Conservation (phyloP, 371 early-diverging fungal species). For the Mortierella sp. region DNA sequence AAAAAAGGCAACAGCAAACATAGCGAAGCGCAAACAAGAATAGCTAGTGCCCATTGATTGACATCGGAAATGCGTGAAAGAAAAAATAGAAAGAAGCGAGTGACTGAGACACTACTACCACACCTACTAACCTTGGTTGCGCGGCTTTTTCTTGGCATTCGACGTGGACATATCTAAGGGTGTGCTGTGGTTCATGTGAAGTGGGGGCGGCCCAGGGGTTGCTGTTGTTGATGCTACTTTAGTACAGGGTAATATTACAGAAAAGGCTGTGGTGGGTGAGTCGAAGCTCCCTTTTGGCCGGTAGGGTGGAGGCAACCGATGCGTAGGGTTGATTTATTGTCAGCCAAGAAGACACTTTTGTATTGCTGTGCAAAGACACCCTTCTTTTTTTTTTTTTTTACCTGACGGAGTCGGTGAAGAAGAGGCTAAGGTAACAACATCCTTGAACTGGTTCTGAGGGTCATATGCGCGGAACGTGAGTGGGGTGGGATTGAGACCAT, state of each 20-base stretch:
- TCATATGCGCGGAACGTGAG: conserved; percentile 38
- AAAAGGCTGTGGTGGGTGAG: background rate
- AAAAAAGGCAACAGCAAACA: background rate
- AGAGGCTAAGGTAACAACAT: background rate
- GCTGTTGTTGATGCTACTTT: conserved; percentile 8
- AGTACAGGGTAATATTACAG: background rate
- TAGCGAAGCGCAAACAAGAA: conserved; percentile 6
- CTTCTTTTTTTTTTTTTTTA: background rate
- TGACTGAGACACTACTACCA: background rate
- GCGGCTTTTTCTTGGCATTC: conserved; percentile 47
- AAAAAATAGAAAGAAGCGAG: background rate
- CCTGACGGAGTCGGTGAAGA: conserved; percentile 8
- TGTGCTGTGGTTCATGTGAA: conserved; percentile 16
- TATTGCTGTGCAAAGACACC: background rate
- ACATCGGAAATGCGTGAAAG: background rate
- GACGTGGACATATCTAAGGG: conserved; percentile 31
- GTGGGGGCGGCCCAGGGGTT: background rate
- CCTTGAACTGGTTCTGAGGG: conserved; percentile 12
- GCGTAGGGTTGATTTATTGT: background rate
- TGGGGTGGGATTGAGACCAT: conserved; percentile 9
- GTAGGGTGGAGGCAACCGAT: background rate
- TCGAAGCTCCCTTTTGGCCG: background rate
- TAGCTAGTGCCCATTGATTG: background rate
- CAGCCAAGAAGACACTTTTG: background rate
- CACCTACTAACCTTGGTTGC: conserved; percentile 31